Percentiles rank a stretch among this genome's conserved stretches.
Evolutionary conservation across 2,329 filamentous ascomycete genomes (phyloP).

Genomic region (Claviceps maximensis): DNA sequence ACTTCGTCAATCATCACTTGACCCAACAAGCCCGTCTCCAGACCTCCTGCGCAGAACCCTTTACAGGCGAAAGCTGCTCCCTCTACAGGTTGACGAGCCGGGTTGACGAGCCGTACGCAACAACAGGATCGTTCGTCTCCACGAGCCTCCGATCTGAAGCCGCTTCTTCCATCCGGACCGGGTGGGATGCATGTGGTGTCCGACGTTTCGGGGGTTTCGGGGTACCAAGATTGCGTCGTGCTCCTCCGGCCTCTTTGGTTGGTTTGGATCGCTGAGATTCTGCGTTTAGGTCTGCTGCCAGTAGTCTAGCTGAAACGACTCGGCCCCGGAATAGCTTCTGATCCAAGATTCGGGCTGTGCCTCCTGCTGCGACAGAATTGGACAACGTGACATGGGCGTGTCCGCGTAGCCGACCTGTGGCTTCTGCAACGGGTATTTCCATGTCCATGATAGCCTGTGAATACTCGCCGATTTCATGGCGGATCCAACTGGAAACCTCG

Average conservation of each 20-base stretch:
- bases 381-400: conserved; percentile 15
- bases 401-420: conserved; percentile 14
- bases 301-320: conserved; percentile 8
- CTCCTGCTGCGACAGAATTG: conserved; percentile 10
- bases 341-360: conserved; percentile 14
- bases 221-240: neutral
- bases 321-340: conserved; percentile 14
- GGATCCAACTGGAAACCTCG: conserved; percentile 17
- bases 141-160: too few relatives aligned
- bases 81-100: too few relatives aligned
- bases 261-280: neutral
- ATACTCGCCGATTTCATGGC: conserved; percentile 11
- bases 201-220: too few relatives aligned
- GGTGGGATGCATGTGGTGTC: neutral
- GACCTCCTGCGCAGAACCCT: too few relatives aligned
- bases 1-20: too few relatives aligned
- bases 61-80: too few relatives aligned
- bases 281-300: neutral
- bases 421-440: conserved; percentile 13
- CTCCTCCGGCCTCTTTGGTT: neutral
- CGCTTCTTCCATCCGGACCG: neutral
- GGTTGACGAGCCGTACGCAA: conserved; percentile 4
- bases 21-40: too few relatives aligned
- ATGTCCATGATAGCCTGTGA: conserved; percentile 12
- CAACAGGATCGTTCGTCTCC: neutral